Conservation (phyloP, 2,329 filamentous ascomycete species). For the Zarea fungicola region DNA sequence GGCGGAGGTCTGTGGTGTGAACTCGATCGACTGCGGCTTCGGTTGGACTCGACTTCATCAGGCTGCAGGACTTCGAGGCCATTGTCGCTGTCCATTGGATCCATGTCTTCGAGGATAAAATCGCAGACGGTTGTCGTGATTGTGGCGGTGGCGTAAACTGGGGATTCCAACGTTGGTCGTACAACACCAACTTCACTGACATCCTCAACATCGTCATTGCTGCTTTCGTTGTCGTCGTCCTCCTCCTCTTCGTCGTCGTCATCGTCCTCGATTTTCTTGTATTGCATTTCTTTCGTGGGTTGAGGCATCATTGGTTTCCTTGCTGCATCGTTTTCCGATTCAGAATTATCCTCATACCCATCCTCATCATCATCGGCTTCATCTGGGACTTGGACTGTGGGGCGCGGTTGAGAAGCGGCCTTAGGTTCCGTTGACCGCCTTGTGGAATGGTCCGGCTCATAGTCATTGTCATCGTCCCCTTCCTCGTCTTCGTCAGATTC, state of each 20-base stretch:
- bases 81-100: constrained; percentile 41
- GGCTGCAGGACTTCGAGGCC: constrained; percentile 39
- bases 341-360: neutral
- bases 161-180: constrained; percentile 13
- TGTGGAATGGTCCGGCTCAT: no score
- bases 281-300: neutral
- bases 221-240: neutral
- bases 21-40: constrained; percentile 36
- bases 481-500: neutral
- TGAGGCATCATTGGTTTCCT: neutral
- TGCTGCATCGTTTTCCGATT: neutral
- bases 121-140: constrained; percentile 20
- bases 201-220: constrained; percentile 5
- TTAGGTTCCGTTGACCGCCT: no score
- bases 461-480: neutral
- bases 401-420: neutral
- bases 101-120: constrained; percentile 44
- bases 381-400: neutral
- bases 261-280: constrained; percentile 14
- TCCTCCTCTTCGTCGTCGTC: neutral
- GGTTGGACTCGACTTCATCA: constrained; percentile 42
- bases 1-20: constrained; percentile 23
- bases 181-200: neutral
- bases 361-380: neutral
- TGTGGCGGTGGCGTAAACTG: constrained; percentile 16